These are phyloP conservation scores for Aegilops bicornis DNA, from an alignment of 176 grass and related monocot genomes.

Conservation along the genomic window DNA sequence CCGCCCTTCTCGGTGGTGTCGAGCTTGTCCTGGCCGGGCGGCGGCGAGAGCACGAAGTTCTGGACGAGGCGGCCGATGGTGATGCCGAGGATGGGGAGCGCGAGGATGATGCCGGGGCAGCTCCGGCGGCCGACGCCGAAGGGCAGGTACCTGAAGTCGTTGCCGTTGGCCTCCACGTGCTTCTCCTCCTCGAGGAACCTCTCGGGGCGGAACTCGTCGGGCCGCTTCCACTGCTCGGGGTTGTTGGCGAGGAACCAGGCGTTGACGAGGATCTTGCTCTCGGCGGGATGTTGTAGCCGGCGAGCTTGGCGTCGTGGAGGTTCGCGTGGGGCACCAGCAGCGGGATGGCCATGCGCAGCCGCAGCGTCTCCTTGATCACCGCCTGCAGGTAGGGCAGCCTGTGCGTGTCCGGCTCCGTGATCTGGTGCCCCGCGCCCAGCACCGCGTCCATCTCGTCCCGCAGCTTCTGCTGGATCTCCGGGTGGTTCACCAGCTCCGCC, in stretches of 20 bases:
- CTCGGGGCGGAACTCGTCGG: constrained; percentile 76
- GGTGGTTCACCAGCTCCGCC: constrained; percentile 97
- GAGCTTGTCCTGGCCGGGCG: constrained; percentile 51
- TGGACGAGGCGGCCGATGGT: constrained; percentile 75
- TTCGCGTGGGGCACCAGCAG: constrained; percentile 86
- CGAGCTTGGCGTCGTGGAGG: constrained; percentile 75
- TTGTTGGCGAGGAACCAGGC: constrained; percentile 83
- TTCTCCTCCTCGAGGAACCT: constrained; percentile 78
- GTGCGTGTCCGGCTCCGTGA: constrained; percentile 71
- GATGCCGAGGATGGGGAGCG: constrained; percentile 79
- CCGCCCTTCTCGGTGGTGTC: constrained; percentile 80
- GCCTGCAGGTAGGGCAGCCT: constrained; percentile 74
- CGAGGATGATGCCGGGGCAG: constrained; percentile 82
- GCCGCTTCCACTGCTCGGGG: constrained; percentile 53
- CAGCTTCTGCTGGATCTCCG: constrained; percentile 67
- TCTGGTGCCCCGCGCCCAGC: constrained; percentile 43
- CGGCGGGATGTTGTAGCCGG: constrained; percentile 70
- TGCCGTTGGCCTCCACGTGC: constrained; percentile 71
- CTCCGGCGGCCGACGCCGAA: constrained; percentile 74
- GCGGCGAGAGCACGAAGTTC: constrained; percentile 73
- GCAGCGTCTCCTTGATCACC: constrained; percentile 82
- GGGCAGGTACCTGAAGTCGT: constrained; percentile 75
- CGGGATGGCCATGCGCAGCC: constrained; percentile 79
- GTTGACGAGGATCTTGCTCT: constrained; percentile 84
- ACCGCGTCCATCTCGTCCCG: constrained; percentile 59